Conservation (phyloP, 306 rosid genomes). For the Sicyos baderoa region DNA sequence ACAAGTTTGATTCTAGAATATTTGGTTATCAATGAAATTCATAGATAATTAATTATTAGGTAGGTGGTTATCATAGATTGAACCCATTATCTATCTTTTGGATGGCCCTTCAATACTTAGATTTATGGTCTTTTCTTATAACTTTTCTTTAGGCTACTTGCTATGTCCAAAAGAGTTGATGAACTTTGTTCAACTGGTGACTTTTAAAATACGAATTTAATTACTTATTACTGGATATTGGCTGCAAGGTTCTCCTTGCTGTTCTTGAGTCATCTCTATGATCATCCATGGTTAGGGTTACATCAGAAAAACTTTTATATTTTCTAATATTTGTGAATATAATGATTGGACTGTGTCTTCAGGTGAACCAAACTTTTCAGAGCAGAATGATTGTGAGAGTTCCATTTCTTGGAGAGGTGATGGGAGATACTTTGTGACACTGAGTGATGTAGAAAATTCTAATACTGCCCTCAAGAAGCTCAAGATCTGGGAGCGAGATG, state of each 20-base stretch:
- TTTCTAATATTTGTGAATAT: neutral
- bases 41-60: too few species aligned
- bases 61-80: too few species aligned
- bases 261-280: slow-evolving; percentile 1
- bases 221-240: neutral
- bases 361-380: slow-evolving; percentile 44
- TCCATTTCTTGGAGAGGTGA: slow-evolving; percentile 89
- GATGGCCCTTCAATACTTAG: too few species aligned
- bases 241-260: neutral
- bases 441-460: slow-evolving; percentile 34
- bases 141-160: neutral
- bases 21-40: too few species aligned
- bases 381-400: slow-evolving; percentile 21
- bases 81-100: too few species aligned
- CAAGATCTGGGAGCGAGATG: slow-evolving; percentile 83
- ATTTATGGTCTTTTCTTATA: neutral
- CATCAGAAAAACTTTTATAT: neutral
- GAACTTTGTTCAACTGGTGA: neutral
- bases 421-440: slow-evolving; percentile 73
- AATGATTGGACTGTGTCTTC: slow-evolving; percentile 28
- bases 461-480: slow-evolving; percentile 40
- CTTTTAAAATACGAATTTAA: too few species aligned
- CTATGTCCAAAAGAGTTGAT: neutral
- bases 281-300: neutral
- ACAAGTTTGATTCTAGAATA: too few species aligned